A percentile compares a stretch with the other conserved stretches of the same genome.
Evolutionary conservation across 345 rosid species (phyloP).

Genomic region (Clarkia xantiana): DNA sequence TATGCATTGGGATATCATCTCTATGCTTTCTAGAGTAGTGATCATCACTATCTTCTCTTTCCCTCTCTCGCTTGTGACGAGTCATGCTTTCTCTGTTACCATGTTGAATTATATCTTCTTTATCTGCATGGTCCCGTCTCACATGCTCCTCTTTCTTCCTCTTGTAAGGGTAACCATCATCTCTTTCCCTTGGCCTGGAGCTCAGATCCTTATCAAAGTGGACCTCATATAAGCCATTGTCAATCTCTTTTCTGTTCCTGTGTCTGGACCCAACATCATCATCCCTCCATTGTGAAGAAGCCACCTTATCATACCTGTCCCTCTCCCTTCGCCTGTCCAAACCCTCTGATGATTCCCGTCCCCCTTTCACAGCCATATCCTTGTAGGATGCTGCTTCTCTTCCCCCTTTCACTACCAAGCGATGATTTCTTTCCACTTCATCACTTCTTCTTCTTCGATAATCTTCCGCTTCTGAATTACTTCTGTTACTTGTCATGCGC

Average conservation of each 20-base stretch:
- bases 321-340: conserved; percentile 60
- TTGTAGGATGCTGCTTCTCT: conserved; percentile 13
- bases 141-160: conserved; percentile 62
- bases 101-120: conserved; percentile 37
- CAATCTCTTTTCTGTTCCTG: conserved; percentile 64
- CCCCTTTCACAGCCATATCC: conserved; percentile 33
- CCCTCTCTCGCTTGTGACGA: conserved; percentile 71
- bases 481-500: conserved; percentile 28
- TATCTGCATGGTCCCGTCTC: conserved; percentile 31
- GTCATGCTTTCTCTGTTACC: conserved; percentile 47
- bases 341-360: conserved; percentile 39
- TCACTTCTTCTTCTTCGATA: conserved; percentile 48
- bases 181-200: conserved; percentile 44
- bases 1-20: conserved; percentile 51
- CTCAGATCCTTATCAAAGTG: conserved; percentile 41
- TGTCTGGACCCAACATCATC: conserved; percentile 62
- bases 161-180: conserved; percentile 48
- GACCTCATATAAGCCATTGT: conserved; percentile 47
- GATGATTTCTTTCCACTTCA: conserved; percentile 43
- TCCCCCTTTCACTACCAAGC: conserved; percentile 26
- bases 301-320: conserved; percentile 28
- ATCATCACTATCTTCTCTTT: conserved; percentile 57
- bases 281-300: conserved; percentile 47
- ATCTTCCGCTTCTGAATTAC: conserved; percentile 35
- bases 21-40: conserved; percentile 58